Evolutionary conservation across 257 asterid genomes (phyloP), one percentile per base, ranked within the genome.

Genomic region (Ilex asprella): DNA sequence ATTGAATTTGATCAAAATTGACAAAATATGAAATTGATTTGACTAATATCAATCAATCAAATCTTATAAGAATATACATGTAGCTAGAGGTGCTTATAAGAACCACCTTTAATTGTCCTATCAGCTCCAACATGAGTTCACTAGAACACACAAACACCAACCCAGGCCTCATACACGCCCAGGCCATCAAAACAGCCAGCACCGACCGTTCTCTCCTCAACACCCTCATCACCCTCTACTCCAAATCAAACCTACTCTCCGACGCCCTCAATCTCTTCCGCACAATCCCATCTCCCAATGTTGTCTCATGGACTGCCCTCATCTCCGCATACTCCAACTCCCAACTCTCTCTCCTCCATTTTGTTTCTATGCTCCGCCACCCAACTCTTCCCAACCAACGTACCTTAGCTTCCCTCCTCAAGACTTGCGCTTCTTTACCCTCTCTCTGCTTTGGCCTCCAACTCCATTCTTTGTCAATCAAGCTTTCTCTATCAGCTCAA

Each of bases 301-400:
- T 82, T 43, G 96, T 79, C 75, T 82, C 98, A 56, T 91, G 91
- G 89, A 79, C 93, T 21, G 69, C 95, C 41, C 69, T 86, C 16
- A 81, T 91, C 74, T 82, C 95, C 0, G 86, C 83, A 0, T 84
- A 73, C 47, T 57, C 93, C 58, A 61, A 60, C 49, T 70, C 89
- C 1, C 68, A 81, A 1, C 27, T 44, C 44, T 80, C 98, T 54
- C 50, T 73, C 71, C 75, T 65, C 75, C 85, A 82, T 49, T 86
- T 88, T 63, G 60, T 82, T 60, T 66, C 86, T 81, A 88, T 91
- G 98, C 84, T 91, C 56, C 89, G 96, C 71, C 85, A 79, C 67
- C 81, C 82, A 51, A 13, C 53, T 16, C 81, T 64, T 39, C 98
- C 96, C 58, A 84, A 76, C 31, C 74, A 79, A 35, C 83, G 79